Evolutionary conservation across 2,329 filamentous ascomycete genomes (phyloP).

Genomic region (Curvularia lunata): DNA sequence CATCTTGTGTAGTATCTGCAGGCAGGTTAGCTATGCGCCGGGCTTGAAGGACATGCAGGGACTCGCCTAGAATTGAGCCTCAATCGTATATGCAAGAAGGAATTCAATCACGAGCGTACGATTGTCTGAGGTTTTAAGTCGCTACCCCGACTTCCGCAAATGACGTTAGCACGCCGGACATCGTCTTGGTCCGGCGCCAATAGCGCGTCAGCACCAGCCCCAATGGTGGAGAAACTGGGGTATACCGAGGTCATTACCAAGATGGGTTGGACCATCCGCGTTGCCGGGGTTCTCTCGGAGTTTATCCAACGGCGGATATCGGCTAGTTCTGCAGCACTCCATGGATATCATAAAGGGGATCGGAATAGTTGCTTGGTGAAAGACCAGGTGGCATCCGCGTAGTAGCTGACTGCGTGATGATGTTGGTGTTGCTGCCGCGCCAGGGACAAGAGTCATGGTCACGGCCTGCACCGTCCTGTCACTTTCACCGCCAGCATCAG

Average conservation of each 20-base stretch:
- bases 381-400: background rate
- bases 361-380: background rate
- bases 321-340: background rate
- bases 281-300: slow-evolving; percentile 1
- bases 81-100: slow-evolving; percentile 2
- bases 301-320: background rate
- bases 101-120: background rate
- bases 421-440: background rate
- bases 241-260: slow-evolving; percentile 21
- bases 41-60: background rate
- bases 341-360: background rate
- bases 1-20: slow-evolving; percentile 41
- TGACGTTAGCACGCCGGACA: slow-evolving; percentile 13
- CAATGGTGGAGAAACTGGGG: slow-evolving; percentile 23
- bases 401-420: background rate
- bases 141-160: background rate
- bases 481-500: slow-evolving; percentile 13
- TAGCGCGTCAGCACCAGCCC: slow-evolving; percentile 1
- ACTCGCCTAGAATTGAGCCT: slow-evolving; percentile 4
- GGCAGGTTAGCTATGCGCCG: slow-evolving; percentile 1
- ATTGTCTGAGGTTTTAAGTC: slow-evolving; percentile 5
- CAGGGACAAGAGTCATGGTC: slow-evolving; percentile 1
- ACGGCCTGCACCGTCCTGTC: slow-evolving; percentile 1
- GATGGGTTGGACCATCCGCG: slow-evolving; percentile 8
- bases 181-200: slow-evolving; percentile 3